Percentiles rank a stretch among this genome's conserved stretches.
Conservation (phyloP, 225 moss, liverwort and hornwort species). For the Bryoerythrophyllum caledonicum region DNA sequence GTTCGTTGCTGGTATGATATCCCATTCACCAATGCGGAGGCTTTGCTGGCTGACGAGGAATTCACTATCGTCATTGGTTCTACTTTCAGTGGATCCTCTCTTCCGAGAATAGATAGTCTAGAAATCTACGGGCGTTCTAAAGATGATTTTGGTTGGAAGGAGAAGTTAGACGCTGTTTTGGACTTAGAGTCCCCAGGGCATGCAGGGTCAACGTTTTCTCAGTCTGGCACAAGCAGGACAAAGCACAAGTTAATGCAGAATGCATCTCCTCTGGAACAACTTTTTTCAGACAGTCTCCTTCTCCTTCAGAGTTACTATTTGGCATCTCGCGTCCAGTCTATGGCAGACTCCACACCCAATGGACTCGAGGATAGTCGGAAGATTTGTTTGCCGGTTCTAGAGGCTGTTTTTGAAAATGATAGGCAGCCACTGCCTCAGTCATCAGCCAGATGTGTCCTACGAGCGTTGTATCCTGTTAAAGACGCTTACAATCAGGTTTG, state of each 20-base stretch:
- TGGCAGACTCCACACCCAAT: slow-evolving; percentile 52
- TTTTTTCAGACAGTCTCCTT: slow-evolving; percentile 88
- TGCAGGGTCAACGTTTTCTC: slow-evolving; percentile 56
- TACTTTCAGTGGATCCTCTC: slow-evolving; percentile 95
- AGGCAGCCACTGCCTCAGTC: slow-evolving; percentile 90
- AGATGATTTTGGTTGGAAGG: slow-evolving; percentile 99
- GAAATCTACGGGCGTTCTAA: slow-evolving; percentile 97
- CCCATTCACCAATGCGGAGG: slow-evolving; percentile 94
- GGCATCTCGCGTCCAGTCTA: slow-evolving; percentile 72
- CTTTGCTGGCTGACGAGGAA: slow-evolving; percentile 94
- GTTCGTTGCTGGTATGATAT: slow-evolving; percentile 99
- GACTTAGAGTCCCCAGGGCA: slow-evolving; percentile 87
- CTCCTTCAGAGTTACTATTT: slow-evolving; percentile 89
- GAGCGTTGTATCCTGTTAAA: slow-evolving; percentile 87
- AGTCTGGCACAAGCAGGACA: slow-evolving; percentile 58
- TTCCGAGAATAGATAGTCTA: slow-evolving; percentile 84
- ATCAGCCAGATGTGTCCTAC: slow-evolving; percentile 94
- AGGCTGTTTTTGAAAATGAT: slow-evolving; percentile 90
- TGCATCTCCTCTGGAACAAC: slow-evolving; percentile 74
- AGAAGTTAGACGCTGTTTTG: slow-evolving; percentile 92
- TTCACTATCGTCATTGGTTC: slow-evolving; percentile 82
- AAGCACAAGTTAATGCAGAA: slow-evolving; percentile 82
- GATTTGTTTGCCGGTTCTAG: slow-evolving; percentile 79
- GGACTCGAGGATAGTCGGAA: slow-evolving; percentile 75
- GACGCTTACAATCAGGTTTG: slow-evolving; percentile 98